Evolutionary conservation across 208 protist genomes (phyloP).

Genomic region (Leishmania tarentolae): DNA sequence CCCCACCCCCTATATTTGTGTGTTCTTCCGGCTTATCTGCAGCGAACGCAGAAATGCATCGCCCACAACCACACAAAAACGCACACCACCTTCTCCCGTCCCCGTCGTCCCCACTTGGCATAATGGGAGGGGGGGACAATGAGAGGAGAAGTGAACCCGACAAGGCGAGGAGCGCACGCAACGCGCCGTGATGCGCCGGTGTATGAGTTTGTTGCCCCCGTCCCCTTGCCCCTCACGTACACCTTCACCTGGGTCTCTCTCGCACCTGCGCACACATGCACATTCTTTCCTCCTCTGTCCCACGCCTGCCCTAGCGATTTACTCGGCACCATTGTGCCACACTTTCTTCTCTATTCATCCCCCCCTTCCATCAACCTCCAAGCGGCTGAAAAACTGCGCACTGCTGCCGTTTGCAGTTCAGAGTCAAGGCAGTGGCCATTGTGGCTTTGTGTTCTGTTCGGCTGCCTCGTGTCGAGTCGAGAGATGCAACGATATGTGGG

Average conservation of each 20-base stretch:
- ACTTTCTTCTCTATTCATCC: conserved; percentile 5
- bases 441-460: not conserved
- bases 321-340: not conserved
- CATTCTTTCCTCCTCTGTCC: not conserved
- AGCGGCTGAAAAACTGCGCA: not conserved
- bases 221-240: not conserved
- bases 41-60: not conserved
- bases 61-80: no score
- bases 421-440: not conserved
- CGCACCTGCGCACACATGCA: not conserved
- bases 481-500: not conserved
- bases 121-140: not conserved
- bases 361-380: not conserved
- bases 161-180: not conserved
- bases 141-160: not conserved
- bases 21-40: not conserved
- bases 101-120: not conserved
- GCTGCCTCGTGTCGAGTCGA: not conserved
- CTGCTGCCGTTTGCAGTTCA: not conserved
- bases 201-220: not conserved
- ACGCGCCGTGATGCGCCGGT: not conserved
- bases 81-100: not conserved
- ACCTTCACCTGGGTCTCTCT: not conserved
- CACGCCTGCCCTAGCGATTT: not conserved
- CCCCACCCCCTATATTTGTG: not conserved